A percentile compares a stretch with the other conserved stretches of the same genome.
Conservation (phyloP, 75 land plant genomes). For the Pseudotsuga menziesii region DNA sequence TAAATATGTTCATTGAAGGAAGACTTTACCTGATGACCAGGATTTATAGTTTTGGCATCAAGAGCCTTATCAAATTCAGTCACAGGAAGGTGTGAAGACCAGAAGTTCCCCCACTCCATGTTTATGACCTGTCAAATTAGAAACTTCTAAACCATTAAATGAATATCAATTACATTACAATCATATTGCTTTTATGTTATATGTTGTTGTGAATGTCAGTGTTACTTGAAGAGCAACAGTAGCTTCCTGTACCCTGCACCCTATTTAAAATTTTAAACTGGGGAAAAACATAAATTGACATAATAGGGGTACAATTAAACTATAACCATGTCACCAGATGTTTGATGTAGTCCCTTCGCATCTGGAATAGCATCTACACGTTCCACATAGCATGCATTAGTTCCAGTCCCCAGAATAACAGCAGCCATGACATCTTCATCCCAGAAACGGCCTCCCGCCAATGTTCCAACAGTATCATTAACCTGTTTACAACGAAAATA, state of each 20-base stretch:
- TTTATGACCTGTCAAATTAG: conserved; percentile 32
- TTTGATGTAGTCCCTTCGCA: conserved; percentile 41
- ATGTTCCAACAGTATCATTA: conserved; percentile 77
- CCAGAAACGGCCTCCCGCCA: conserved; percentile 66
- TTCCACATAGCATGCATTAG: conserved; percentile 84
- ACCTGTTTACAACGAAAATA: conserved; percentile 27
- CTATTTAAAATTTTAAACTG: conserved; percentile 2
- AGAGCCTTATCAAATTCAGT: conserved; percentile 35
- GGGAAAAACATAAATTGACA: background rate
- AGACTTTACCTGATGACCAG: conserved; percentile 34
- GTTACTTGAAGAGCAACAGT: background rate
- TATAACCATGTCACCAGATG: conserved; percentile 62
- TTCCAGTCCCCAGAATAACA: conserved; percentile 79
- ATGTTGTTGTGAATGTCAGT: background rate
- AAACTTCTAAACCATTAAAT: conserved; percentile 9
- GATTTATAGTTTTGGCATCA: conserved; percentile 36
- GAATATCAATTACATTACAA: background rate
- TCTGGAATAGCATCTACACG: conserved; percentile 54
- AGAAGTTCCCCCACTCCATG: conserved; percentile 52
- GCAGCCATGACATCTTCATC: conserved; percentile 62
- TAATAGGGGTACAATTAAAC: background rate
- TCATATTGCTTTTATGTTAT: background rate
- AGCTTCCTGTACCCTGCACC: background rate
- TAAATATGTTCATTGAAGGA: background rate
- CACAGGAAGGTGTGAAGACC: conserved; percentile 39